Conservation (phyloP, 768 basidiomycete genomes). For the Termitomyces sp. region DNA sequence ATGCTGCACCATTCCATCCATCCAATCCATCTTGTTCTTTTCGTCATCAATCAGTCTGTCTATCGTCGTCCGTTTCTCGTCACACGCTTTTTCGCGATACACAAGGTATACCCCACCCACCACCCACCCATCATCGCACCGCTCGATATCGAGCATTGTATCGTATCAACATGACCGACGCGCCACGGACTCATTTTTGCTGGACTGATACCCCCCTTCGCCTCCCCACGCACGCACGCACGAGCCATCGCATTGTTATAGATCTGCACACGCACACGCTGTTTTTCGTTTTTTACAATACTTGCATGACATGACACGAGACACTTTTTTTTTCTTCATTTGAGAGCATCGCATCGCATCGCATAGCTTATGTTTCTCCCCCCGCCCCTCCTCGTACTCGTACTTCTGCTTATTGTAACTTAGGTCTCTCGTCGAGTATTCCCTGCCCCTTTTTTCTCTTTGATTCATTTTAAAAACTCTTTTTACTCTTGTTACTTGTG, state of each 20-base stretch:
- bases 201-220: slow-evolving; percentile 8
- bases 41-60: neutral
- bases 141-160: neutral
- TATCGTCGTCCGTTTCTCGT: slow-evolving; percentile 3
- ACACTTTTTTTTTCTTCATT: slow-evolving; percentile 1
- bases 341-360: slow-evolving; percentile 15
- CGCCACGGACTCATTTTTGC: slow-evolving; percentile 3
- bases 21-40: neutral
- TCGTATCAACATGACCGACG: neutral
- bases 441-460: slow-evolving; percentile 6
- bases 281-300: neutral
- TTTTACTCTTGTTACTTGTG: neutral
- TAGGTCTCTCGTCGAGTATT: slow-evolving; percentile 21
- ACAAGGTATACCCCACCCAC: neutral
- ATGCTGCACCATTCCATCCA: neutral
- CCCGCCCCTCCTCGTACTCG: too few species aligned
- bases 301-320: slow-evolving; percentile 5
- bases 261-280: slow-evolving; percentile 8
- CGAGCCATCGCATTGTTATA: neutral
- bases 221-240: neutral
- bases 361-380: slow-evolving; percentile 1
- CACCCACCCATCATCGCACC: neutral
- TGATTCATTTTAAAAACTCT: slow-evolving; percentile 1
- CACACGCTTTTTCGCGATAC: slow-evolving; percentile 5
- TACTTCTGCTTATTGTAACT: slow-evolving; percentile 27